Evolutionary conservation across 2,329 filamentous ascomycete genomes (phyloP).

Genomic region (Pseudocercospora musae): DNA sequence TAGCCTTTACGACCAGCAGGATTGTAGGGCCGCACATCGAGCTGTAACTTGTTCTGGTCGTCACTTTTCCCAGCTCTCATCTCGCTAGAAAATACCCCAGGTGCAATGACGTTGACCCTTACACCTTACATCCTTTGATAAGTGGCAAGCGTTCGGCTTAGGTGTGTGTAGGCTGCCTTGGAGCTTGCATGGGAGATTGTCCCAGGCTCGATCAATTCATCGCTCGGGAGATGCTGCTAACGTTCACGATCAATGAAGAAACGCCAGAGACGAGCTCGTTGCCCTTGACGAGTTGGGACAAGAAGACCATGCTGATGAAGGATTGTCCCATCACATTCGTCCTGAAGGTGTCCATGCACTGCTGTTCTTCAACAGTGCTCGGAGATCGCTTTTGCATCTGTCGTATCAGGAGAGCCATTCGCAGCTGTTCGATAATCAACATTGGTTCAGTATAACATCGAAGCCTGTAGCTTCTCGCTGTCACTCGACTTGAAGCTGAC

Average conservation of each 20-base stretch:
- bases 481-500: too few species aligned
- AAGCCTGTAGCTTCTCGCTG: neutral
- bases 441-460: neutral
- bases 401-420: constrained; percentile 50
- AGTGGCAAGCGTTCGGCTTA: constrained; percentile 47
- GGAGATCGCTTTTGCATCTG: constrained; percentile 47
- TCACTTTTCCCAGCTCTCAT: constrained; percentile 49
- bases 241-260: constrained; percentile 52
- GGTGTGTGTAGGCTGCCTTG: constrained; percentile 49
- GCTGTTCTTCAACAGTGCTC: constrained; percentile 48
- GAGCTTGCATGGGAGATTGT: constrained; percentile 53
- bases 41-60: constrained; percentile 47
- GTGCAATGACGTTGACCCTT: constrained; percentile 45
- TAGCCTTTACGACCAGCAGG: constrained; percentile 44
- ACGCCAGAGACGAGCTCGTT: constrained; percentile 46
- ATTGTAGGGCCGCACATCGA: constrained; percentile 43
- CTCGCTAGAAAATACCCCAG: constrained; percentile 44
- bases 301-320: constrained; percentile 54
- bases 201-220: constrained; percentile 52
- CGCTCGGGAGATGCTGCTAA: constrained; percentile 50
- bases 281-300: constrained; percentile 53
- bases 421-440: constrained; percentile 19
- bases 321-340: constrained; percentile 52
- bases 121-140: constrained; percentile 44
- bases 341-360: constrained; percentile 51